Percentiles rank a stretch among this genome's conserved stretches.
Conservation (phyloP, 805 yeast species). For the Wickerhamomyces sydowiorum region DNA sequence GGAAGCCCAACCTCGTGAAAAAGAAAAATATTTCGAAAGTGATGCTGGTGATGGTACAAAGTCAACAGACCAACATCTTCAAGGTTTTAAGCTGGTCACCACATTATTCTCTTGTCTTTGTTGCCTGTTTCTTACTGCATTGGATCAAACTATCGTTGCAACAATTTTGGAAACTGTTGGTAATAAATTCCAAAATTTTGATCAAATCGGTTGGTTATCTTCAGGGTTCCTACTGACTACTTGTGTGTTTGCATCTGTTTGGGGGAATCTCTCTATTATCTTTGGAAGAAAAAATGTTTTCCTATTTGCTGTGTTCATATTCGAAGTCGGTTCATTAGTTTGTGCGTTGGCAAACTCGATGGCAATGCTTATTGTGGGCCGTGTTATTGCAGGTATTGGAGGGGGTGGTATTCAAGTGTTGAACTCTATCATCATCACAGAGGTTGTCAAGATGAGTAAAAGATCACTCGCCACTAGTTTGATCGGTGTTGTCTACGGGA, state of each 20-base stretch:
- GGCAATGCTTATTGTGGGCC: conserved; percentile 62
- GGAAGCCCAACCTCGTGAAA: neutral
- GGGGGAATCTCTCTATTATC: conserved; percentile 52
- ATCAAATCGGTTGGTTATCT: conserved; percentile 53
- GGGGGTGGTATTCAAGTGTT: conserved; percentile 63
- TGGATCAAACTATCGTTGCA: conserved; percentile 56
- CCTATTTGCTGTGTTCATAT: conserved; percentile 42
- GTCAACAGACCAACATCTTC: conserved; percentile 13
- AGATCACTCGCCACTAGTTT: conserved; percentile 9
- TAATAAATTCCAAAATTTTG: conserved; percentile 40
- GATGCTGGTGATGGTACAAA: conserved; percentile 22
- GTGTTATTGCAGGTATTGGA: conserved; percentile 68
- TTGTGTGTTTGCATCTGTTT: conserved; percentile 47
- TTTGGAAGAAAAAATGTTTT: conserved; percentile 51
- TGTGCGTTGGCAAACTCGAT: conserved; percentile 50
- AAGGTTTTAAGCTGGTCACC: conserved; percentile 7
- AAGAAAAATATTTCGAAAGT: conserved; percentile 13
- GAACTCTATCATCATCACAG: conserved; percentile 51
- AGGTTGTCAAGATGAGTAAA: conserved; percentile 31
- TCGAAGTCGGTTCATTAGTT: conserved; percentile 58
- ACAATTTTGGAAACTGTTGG: conserved; percentile 47
- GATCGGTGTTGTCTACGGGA: neutral
- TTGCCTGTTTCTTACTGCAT: conserved; percentile 32
- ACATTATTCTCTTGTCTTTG: conserved; percentile 18
- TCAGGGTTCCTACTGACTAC: conserved; percentile 50